Evolutionary conservation across 805 yeast species (phyloP), one percentile per base, ranked within the genome.

Genomic region (Ogataea siamensis): DNA sequence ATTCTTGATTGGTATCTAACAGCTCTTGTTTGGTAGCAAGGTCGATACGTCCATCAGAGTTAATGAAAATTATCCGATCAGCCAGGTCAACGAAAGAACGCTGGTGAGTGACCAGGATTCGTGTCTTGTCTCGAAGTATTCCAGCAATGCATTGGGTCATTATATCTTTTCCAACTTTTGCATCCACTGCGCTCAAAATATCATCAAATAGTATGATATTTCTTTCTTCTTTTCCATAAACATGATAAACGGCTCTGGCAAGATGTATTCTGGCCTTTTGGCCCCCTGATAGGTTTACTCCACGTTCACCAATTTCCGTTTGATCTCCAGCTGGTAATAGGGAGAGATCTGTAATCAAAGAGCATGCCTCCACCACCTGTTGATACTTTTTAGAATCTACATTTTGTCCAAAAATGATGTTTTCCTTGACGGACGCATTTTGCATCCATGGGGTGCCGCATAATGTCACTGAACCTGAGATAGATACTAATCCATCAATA

Each of bases 221-320:
- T 13, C 73, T 72, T 18, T 78, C 69, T n/a, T 24, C 12, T n/a
- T 24, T 24, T 11, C 27, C 27, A 24, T 24, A 24, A n/a, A 24
- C 27, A 10, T 80, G 76, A 27, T 86, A 86, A 2, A 83, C 87
- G 2, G 91, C 83, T 55, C 95, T 71, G 3, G 95, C 95, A 43
- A 86, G 63, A 53, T 78, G 76, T 37, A 86, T 73, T 58, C 94
- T 73, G 1, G 94, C 89, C 65, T 85, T 86, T 59, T 86, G 95
- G 36, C 95, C 95, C 43, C 95, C 95, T 4, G 89, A 81, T 24
- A 86, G 61, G 0, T 88, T 83, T 33, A 86, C 78, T 51, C 95
- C 95, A 57, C 86, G 71, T 57, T 86, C 94, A 46, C 95, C 95
- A 48, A 86, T 83, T 57, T 80, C 83, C 1, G 94, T 83, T 32